A percentile compares a stretch with the other conserved stretches of the same genome.
Conservation (phyloP, 1,284 basidiomycete genomes). For the Flammula alnicola region DNA sequence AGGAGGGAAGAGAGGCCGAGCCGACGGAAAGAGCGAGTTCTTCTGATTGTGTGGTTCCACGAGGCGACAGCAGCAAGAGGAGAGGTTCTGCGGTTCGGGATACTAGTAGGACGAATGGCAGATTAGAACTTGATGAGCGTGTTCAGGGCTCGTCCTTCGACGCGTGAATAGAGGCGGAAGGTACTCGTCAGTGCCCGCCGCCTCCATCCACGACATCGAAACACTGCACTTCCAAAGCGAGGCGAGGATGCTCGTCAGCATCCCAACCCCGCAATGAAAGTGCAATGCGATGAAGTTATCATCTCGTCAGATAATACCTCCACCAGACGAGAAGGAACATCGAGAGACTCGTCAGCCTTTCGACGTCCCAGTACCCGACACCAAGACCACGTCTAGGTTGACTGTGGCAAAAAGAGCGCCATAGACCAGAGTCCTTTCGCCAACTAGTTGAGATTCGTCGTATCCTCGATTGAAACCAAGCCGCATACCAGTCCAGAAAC, state of each 20-base stretch:
- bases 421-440: no score
- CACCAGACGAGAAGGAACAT: constrained; percentile 1
- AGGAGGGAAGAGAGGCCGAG: no score
- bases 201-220: constrained; percentile 3
- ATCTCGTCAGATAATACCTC: constrained; percentile 13
- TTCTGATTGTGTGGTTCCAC: no score
- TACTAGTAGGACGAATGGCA: no score
- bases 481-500: no score
- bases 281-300: not conserved
- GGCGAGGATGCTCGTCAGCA: constrained; percentile 11
- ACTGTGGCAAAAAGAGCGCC: no score
- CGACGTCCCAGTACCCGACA: not conserved
- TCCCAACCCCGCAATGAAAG: not conserved
- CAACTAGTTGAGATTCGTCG: no score
- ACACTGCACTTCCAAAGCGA: not conserved
- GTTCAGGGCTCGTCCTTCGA: constrained; percentile 6
- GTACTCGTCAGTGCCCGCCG: constrained; percentile 11
- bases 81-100: no score
- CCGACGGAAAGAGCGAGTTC: no score
- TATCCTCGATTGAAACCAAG: no score
- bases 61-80: no score
- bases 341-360: not conserved
- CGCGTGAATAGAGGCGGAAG: constrained; percentile 3
- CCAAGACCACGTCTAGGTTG: not conserved
- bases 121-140: no score